A percentile compares a stretch with the other conserved stretches of the same genome.
phyloP scores from a whole-genome alignment of 768 basidiomycete species.

The Lactarius hengduanensis region DNA sequence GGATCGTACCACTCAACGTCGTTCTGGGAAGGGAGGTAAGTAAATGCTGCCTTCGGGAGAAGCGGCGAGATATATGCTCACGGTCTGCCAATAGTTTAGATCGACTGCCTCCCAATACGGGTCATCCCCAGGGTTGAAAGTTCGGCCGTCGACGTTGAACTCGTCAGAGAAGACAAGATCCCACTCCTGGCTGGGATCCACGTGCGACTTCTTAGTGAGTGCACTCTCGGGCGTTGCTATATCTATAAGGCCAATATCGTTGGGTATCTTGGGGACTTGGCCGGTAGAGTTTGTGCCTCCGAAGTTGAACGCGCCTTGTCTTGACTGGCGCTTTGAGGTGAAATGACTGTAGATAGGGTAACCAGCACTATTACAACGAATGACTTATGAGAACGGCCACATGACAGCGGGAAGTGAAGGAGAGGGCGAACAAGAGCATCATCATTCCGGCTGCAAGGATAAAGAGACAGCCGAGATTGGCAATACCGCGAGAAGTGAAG shows the following conservation, averaged over 20 bases:
- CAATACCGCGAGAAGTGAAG: constrained; percentile 59
- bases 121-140: constrained; percentile 47
- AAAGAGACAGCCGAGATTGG: constrained; percentile 65
- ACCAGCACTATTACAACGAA: constrained; percentile 31
- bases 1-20: constrained; percentile 65
- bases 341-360: constrained; percentile 53
- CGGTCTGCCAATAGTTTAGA: constrained; percentile 47
- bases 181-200: constrained; percentile 37
- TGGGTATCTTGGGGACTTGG: constrained; percentile 45
- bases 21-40: constrained; percentile 18
- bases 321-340: constrained; percentile 39
- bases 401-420: background rate
- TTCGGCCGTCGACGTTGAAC: constrained; percentile 44
- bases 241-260: constrained; percentile 34
- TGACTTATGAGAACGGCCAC: background rate
- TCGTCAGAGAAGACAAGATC: constrained; percentile 47
- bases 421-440: constrained; percentile 54
- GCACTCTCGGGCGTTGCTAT: constrained; percentile 41
- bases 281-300: constrained; percentile 76
- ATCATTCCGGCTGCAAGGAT: constrained; percentile 49
- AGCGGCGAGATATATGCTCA: constrained; percentile 43
- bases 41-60: background rate
- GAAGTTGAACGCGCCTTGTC: constrained; percentile 62
- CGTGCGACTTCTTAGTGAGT: constrained; percentile 29
- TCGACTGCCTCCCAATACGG: constrained; percentile 43